phyloP scores from a whole-genome alignment of 1,284 basidiomycete species.

The Cutaneotrichosporon sp. region DNA sequence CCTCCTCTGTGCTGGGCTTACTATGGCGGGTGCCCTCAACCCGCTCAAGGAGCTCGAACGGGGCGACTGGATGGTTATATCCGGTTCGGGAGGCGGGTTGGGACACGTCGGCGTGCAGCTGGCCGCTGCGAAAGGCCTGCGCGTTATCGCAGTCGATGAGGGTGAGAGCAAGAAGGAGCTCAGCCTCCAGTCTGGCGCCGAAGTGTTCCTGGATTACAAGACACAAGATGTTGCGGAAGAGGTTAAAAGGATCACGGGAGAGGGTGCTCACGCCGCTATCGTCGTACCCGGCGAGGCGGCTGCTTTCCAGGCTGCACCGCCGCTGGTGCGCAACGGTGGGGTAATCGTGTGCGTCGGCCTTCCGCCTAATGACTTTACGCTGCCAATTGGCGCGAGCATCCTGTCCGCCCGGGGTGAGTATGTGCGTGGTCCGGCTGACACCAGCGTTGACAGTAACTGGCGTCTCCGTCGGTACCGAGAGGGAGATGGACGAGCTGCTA shows the following conservation, averaged over 20 bases:
- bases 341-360: conserved; percentile 1
- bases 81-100: conserved; percentile 53
- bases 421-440: neutral
- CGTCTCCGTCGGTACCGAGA: conserved; percentile 8
- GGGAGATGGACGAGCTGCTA: conserved; percentile 11
- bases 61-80: conserved; percentile 77
- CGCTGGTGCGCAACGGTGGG: conserved; percentile 7
- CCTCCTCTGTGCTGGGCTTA: conserved; percentile 68
- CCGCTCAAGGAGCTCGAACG: conserved; percentile 44
- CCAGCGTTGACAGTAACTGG: conserved; percentile 3
- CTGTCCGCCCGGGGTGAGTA: neutral
- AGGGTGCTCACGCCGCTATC: conserved; percentile 9
- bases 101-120: conserved; percentile 66
- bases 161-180: conserved; percentile 69
- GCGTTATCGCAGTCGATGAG: conserved; percentile 71
- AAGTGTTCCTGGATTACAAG: conserved; percentile 72
- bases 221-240: neutral
- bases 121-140: conserved; percentile 68
- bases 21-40: conserved; percentile 42
- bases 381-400: conserved; percentile 2
- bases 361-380: conserved; percentile 1
- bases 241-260: conserved; percentile 45
- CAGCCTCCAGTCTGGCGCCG: conserved; percentile 64
- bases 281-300: conserved; percentile 9
- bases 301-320: conserved; percentile 5